Evolutionary conservation across 2,329 filamentous ascomycete genomes (phyloP).

Genomic region (Sclerotiophoma versabilis): DNA sequence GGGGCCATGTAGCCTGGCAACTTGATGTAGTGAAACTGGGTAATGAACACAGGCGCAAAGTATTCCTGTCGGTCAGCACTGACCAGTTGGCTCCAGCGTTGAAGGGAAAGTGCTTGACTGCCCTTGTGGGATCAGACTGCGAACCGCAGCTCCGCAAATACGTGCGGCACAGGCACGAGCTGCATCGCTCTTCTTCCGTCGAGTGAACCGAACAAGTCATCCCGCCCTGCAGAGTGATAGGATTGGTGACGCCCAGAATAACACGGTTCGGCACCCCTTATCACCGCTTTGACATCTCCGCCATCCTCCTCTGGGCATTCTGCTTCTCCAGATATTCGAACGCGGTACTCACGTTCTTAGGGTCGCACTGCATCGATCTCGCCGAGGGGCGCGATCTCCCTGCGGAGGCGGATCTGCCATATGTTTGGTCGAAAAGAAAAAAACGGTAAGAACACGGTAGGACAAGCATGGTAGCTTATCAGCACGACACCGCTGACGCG

Average conservation of each 20-base stretch:
- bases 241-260: slow-evolving; percentile 38
- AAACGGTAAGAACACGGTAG: slow-evolving; percentile 17
- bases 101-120: not conserved
- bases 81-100: not conserved
- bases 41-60: not conserved
- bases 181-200: slow-evolving; percentile 7
- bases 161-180: slow-evolving; percentile 11
- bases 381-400: slow-evolving; percentile 21
- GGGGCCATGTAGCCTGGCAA: not conserved
- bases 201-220: slow-evolving; percentile 17
- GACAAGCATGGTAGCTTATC: slow-evolving; percentile 43
- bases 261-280: slow-evolving; percentile 32
- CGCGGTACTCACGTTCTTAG: not conserved
- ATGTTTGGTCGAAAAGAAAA: slow-evolving; percentile 32
- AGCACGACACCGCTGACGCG: slow-evolving; percentile 33
- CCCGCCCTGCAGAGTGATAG: slow-evolving; percentile 22
- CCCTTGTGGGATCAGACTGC: not conserved
- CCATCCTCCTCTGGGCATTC: slow-evolving; percentile 19
- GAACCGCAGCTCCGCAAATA: not conserved
- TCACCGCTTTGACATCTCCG: slow-evolving; percentile 26
- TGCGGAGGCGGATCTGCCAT: slow-evolving; percentile 31
- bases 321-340: not conserved
- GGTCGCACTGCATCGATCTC: slow-evolving; percentile 8
- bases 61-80: not conserved
- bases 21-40: not conserved